Base-by-base conservation (phyloP, 768 basidiomycete genomes). In the Termitomyces sp. region DNA sequence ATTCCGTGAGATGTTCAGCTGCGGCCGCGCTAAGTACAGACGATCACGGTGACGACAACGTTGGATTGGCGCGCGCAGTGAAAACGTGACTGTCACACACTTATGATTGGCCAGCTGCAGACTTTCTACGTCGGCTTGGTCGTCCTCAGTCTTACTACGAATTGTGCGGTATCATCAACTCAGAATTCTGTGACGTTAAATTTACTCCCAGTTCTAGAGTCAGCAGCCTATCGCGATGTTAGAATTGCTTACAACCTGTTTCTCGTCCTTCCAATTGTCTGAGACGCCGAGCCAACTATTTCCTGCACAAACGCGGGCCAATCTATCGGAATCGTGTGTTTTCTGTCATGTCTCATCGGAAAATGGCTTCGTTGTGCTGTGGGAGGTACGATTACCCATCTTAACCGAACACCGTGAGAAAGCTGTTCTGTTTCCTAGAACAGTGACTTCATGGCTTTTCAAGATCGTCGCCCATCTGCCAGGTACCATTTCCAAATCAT, bases 401-500 rank as follows among this genome's bases (percentile, higher is more conserved):
- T 8, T 3, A 30, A 19, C 25, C 48, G 52, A 53, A 30, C 11
- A 46, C 43, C 35, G 40, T 43, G 52, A 48, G 34, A 42, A 48
- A 32, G 10, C n/a, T 57, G 16, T 52, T n/a, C 0, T 30, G 16
- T 46, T 52, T 3, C 11, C 16, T 27, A 84, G 82, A 78, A 82
- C 56, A 67, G 72, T 1, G 61, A 63, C 4, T 82, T 82, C 56
- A 55, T 84, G 11, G 82, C 80, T 4, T 84, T 85, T 52, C 65
- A 71, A 45, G 83, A 85, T 60, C 68, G 67, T 45, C 72, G 63
- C n/a, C 82, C 84, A 5, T 77, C 80, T 1, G 71, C 77, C 45
- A 59, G 65, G 53, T 70, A 80, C 40, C 84, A 85, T 60, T 70
- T 81, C 37, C 77, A 76, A 53, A 58, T 85, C 41, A 73, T 82